A percentile compares a stretch with the other conserved stretches of the same genome.
Conservation (phyloP, 2,329 filamentous ascomycete genomes). For the Rugonectria rugulosa region DNA sequence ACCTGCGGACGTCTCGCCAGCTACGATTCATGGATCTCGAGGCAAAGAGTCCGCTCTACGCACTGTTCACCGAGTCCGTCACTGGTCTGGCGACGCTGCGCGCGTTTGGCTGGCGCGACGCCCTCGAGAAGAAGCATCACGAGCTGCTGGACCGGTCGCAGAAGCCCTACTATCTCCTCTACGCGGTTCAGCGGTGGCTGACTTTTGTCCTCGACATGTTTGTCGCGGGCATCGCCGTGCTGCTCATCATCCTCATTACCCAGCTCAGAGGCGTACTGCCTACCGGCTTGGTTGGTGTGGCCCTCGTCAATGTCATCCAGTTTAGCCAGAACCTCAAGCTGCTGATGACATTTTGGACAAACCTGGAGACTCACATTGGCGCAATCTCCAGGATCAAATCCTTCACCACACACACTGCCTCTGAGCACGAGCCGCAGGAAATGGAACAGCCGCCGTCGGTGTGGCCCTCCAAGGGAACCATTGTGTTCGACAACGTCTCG, state of each 20-base stretch:
- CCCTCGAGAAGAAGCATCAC: conserved; percentile 50
- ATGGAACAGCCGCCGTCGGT: not conserved
- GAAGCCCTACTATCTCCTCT: conserved; percentile 63
- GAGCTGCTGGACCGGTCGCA: conserved; percentile 62
- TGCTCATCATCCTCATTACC: conserved; percentile 57
- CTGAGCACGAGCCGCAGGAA: conserved; percentile 6
- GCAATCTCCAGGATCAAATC: conserved; percentile 28
- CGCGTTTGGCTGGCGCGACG: conserved; percentile 58
- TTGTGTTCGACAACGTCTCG: conserved; percentile 15
- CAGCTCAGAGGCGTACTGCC: conserved; percentile 42
- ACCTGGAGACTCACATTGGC: not conserved
- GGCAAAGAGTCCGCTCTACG: conserved; percentile 62
- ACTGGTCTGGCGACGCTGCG: conserved; percentile 61
- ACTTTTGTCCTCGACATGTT: conserved; percentile 58
- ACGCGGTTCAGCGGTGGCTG: conserved; percentile 66
- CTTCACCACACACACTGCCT: conserved; percentile 4
- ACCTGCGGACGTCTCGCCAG: conserved; percentile 66
- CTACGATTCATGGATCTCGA: conserved; percentile 66
- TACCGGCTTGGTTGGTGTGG: conserved; percentile 49
- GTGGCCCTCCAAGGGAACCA: conserved; percentile 18
- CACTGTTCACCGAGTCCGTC: conserved; percentile 62
- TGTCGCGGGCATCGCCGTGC: conserved; percentile 55
- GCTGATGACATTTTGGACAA: not conserved
- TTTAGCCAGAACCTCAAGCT: conserved; percentile 37
- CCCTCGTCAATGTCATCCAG: conserved; percentile 47